Evolutionary conservation across 2,329 filamentous ascomycete genomes (phyloP).

Genomic region (Microsporum audouinii): DNA sequence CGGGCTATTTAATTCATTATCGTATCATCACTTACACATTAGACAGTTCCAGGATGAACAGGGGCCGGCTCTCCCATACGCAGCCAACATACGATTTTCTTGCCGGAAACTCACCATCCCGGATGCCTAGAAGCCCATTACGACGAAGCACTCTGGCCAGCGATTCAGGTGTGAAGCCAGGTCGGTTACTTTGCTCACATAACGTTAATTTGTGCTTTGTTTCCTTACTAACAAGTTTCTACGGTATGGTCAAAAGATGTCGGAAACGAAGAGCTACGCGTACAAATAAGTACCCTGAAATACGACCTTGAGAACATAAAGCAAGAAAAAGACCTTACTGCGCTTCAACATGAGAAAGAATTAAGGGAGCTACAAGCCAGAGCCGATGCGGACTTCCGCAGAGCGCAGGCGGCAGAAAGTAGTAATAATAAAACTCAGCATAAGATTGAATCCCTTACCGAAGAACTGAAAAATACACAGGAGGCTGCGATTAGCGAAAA

Average conservation of each 20-base stretch:
- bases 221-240: neutral
- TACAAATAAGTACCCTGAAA: slow-evolving; percentile 74
- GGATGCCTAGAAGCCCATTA: slow-evolving; percentile 24
- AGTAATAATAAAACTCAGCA: slow-evolving; percentile 40
- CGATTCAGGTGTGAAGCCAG: slow-evolving; percentile 25
- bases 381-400: slow-evolving; percentile 75
- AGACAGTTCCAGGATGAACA: slow-evolving; percentile 22
- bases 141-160: slow-evolving; percentile 28
- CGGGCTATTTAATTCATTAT: neutral
- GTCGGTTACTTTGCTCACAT: slow-evolving; percentile 18
- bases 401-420: slow-evolving; percentile 46
- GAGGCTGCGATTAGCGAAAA: slow-evolving; percentile 46
- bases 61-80: slow-evolving; percentile 32
- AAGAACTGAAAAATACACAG: slow-evolving; percentile 45
- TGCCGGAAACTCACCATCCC: slow-evolving; percentile 38
- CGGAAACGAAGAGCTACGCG: slow-evolving; percentile 67
- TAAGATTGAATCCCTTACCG: slow-evolving; percentile 44
- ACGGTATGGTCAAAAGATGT: slow-evolving; percentile 21
- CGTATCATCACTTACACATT: neutral
- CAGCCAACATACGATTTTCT: slow-evolving; percentile 52
- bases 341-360: slow-evolving; percentile 71
- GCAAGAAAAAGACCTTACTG: slow-evolving; percentile 72
- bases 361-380: slow-evolving; percentile 66
- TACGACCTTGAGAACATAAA: slow-evolving; percentile 81
- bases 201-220: neutral